Base-by-base conservation (phyloP, 768 basidiomycete genomes). In the Russula earlei region DNA sequence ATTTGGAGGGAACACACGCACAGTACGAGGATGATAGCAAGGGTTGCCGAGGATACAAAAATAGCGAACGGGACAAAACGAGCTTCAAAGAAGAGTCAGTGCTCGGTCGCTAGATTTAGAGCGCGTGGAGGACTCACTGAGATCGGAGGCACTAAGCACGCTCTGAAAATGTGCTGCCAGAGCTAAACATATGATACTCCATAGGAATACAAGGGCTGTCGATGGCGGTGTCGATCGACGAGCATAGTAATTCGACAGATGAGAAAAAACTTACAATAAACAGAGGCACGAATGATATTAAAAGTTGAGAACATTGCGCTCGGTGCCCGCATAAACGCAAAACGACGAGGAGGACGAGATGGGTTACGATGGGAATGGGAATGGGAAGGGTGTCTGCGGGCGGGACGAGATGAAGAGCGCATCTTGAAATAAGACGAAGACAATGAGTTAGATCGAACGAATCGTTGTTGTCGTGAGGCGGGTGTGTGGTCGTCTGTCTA, bases 61-160 rank as follows among this genome's bases (percentile, higher is more conserved):
- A 91, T 78, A 51, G 89, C 84, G 66, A 89, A 87, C 17, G 89
- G 89, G 37, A 91, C 83, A 67, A 91, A 91, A 72, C 84, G 87
- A 72, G 89, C 89, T 91, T 63, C 8, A 52, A 29, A 43, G 43
- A 53, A 36, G 48, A 50, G 48, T 62, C 31, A 55, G 41, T 25
- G 22, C 9, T 15, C 22, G 20, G 38, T 43, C 20, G 27, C 4
- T 19, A 15, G 40, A 31, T n/a, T n/a, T n/a, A 40, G n/a, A 29
- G 31, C 15, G 25, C 45, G 8, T 47, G 33, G 49, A 7, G 38
- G 12, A 66, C 84, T 67, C 68, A 91, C 88, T 91, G 68, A 91
- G 84, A 71, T 90, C 86, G 55, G 84, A 87, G 61, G 85, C 74
- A 58, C 81, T 75, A 59, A 90, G 71, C 33, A 88, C 75, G 53